Percentiles rank a stretch among this genome's conserved stretches.
Conservation (phyloP, 441 rosid genomes). For the Eutrema salsugineum region DNA sequence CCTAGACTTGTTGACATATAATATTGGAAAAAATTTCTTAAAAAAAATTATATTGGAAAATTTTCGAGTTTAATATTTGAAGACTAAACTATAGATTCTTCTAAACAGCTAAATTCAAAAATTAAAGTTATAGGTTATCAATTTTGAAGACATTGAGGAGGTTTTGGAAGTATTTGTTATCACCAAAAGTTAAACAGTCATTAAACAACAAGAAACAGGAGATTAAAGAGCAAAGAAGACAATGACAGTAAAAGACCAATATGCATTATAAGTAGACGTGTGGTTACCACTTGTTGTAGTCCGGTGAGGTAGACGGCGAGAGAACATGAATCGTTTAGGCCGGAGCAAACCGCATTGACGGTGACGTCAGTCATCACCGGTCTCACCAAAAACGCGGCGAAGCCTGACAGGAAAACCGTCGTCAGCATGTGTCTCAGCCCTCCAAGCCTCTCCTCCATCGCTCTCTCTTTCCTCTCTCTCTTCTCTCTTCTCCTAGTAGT, state of each 20-base stretch:
- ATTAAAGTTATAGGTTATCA: too few relatives aligned
- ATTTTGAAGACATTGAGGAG: background rate
- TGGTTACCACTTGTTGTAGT: conserved; percentile 68
- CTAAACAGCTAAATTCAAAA: too few relatives aligned
- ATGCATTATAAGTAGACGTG: background rate
- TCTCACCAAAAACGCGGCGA: conserved; percentile 37
- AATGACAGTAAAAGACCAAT: too few relatives aligned
- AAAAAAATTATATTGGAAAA: too few relatives aligned
- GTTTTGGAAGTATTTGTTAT: background rate
- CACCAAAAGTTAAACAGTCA: background rate
- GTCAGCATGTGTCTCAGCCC: conserved; percentile 50
- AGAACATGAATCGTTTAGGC: conserved; percentile 62
- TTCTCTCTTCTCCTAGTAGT: background rate
- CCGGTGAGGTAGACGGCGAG: conserved; percentile 91
- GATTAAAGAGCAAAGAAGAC: too few relatives aligned
- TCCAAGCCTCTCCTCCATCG: conserved; percentile 35
- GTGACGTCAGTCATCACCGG: conserved; percentile 85
- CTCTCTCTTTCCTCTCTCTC: background rate
- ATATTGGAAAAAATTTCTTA: too few relatives aligned
- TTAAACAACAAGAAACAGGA: background rate
- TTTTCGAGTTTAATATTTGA: too few relatives aligned
- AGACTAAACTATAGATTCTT: too few relatives aligned
- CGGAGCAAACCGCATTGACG: conserved; percentile 73
- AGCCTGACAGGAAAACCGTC: conserved; percentile 51
- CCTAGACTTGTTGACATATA: too few relatives aligned